phyloP scores from a whole-genome alignment of 345 rosid genomes.

The Bruguiera sexangula region DNA sequence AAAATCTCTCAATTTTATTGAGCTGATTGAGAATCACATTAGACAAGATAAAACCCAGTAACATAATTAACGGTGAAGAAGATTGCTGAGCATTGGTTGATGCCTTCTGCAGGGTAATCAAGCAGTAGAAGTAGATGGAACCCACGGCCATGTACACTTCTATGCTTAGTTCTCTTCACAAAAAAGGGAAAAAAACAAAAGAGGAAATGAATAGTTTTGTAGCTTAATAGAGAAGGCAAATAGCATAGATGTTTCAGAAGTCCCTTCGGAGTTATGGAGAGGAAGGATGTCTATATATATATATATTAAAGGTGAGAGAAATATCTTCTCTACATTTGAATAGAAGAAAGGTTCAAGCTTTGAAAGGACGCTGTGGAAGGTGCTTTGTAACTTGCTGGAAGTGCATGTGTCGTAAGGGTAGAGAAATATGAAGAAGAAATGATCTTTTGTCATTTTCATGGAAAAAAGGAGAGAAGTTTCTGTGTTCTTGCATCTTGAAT shows the following conservation, averaged over 20 bases:
- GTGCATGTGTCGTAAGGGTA: constrained; percentile 3
- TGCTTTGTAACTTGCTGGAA: constrained; percentile 4
- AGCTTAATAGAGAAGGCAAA: constrained; percentile 1
- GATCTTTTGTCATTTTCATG: background rate
- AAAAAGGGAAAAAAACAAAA: background rate
- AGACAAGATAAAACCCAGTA: constrained; percentile 31
- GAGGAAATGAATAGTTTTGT: background rate
- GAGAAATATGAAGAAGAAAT: constrained; percentile 15
- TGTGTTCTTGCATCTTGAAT: background rate
- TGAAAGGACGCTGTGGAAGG: constrained; percentile 22
- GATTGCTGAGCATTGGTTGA: constrained; percentile 21
- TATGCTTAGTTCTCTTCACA: background rate
- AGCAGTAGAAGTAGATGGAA: constrained; percentile 9
- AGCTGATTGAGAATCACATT: constrained; percentile 21
- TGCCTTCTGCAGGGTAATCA: constrained; percentile 32
- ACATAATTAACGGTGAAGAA: constrained; percentile 20
- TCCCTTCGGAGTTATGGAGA: constrained; percentile 6
- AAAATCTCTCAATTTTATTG: constrained; percentile 19
- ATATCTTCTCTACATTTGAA: background rate
- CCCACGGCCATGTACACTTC: constrained; percentile 1
- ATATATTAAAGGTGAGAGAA: background rate
- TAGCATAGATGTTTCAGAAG: background rate
- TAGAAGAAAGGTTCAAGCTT: constrained; percentile 6
- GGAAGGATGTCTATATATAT: background rate
- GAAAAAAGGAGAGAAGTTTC: constrained; percentile 18